Evolutionary conservation across 73 alveolate species (phyloP).

Genomic region (Paramecium pentaurelia): DNA sequence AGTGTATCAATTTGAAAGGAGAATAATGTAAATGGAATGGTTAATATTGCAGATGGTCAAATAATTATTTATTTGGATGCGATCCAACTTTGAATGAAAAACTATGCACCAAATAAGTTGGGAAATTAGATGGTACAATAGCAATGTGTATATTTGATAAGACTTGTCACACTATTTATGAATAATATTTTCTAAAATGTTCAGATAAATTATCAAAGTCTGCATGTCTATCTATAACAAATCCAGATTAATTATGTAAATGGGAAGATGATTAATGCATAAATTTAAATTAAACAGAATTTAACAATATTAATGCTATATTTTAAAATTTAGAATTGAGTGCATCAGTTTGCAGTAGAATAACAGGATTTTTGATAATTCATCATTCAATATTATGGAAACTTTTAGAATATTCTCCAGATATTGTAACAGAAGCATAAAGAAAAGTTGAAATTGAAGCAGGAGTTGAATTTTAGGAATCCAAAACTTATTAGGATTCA

Average conservation of each 20-base stretch:
- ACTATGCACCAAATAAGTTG: not conserved
- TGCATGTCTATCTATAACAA: constrained; percentile 4
- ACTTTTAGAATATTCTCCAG: not conserved
- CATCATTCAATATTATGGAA: not conserved
- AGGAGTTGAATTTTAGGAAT: not conserved
- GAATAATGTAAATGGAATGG: not conserved
- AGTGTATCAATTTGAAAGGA: not conserved
- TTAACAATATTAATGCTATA: not conserved
- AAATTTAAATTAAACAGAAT: not conserved
- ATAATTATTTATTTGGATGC: constrained; percentile 28
- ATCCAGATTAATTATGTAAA: constrained; percentile 26
- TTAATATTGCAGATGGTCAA: not conserved
- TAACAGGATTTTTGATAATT: not conserved
- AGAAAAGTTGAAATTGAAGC: not conserved
- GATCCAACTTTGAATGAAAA: not conserved
- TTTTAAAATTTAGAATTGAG: not conserved
- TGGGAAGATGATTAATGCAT: not conserved
- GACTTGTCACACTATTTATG: not conserved
- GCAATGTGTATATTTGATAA: not conserved
- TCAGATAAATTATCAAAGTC: not conserved
- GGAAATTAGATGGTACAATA: not conserved
- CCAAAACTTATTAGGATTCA: not conserved
- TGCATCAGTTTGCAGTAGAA: constrained; percentile 18
- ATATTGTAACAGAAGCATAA: not conserved
- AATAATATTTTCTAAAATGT: not conserved